These are phyloP conservation scores for Typha latifolia DNA, from an alignment of 176 grass and related monocot genomes.

Conservation along the genomic window DNA sequence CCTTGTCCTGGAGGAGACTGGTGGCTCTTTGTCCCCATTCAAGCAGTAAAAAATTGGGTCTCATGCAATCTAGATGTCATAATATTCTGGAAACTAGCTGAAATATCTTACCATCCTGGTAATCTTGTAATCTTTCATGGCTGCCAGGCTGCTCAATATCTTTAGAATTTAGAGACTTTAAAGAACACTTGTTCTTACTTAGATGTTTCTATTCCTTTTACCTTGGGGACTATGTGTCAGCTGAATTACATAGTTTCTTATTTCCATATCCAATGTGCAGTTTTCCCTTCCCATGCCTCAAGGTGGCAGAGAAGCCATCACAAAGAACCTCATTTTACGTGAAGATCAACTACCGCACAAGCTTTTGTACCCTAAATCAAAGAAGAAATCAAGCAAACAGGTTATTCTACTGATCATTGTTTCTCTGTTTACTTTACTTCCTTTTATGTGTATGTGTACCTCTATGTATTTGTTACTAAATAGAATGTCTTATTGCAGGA, in stretches of 20 bases:
- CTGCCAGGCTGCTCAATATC: no score
- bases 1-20: no score
- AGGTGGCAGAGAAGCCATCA: conserved; percentile 81
- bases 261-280: conserved; percentile 37
- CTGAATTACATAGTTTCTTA: conserved; percentile 2
- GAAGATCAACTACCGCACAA: conserved; percentile 96
- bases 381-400: conserved; percentile 69
- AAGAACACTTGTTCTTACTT: no score
- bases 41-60: no score
- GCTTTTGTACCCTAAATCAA: conserved; percentile 67
- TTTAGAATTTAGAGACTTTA: no score
- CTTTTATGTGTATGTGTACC: not conserved
- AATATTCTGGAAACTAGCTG: no score
- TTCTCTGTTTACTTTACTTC: not conserved
- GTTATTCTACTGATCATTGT: conserved; percentile 29
- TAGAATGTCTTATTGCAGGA: conserved; percentile 35
- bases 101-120: no score
- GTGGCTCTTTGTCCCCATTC: no score
- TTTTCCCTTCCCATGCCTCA: conserved; percentile 93
- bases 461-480: not conserved
- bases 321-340: conserved; percentile 75
- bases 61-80: no score
- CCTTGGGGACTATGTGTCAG: not conserved
- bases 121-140: no score
- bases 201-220: no score